Percentiles rank a stretch among this genome's conserved stretches.
Conservation (phyloP, 2,329 filamentous ascomycete species). For the Tricladium varicosporioides region DNA sequence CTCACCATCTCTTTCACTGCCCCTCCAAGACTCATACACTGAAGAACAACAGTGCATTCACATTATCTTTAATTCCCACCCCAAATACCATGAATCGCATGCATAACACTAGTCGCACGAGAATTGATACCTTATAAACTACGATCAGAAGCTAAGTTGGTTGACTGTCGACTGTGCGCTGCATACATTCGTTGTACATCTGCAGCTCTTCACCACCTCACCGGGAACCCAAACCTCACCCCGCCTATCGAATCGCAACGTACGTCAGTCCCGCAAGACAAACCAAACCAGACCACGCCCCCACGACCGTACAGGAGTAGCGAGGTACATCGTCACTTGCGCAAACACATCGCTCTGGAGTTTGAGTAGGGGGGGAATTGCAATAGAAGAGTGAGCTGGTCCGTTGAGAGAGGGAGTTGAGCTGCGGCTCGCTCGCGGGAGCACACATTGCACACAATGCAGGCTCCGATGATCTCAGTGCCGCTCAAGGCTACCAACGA, state of each 20-base stretch:
- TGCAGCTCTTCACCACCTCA: not conserved
- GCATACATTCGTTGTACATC: not conserved
- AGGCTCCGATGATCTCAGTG: constrained; percentile 92
- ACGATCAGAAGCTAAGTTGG: not conserved
- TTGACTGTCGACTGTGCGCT: not conserved
- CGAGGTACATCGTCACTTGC: not conserved
- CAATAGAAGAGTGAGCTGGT: constrained; percentile 2
- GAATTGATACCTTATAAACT: constrained; percentile 11
- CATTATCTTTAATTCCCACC: constrained; percentile 1
- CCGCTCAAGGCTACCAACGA: constrained; percentile 94
- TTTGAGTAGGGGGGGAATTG: not conserved
- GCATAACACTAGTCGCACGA: constrained; percentile 16
- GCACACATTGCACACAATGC: constrained; percentile 47
- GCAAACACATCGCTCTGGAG: not conserved
- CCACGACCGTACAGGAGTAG: not conserved
- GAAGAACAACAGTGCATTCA: not conserved
- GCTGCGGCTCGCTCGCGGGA: constrained; percentile 33
- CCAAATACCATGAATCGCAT: constrained; percentile 23
- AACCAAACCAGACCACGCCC: not conserved
- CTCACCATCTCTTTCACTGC: not conserved
- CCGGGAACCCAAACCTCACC: not conserved
- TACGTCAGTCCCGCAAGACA: not conserved
- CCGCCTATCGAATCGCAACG: constrained; percentile 1
- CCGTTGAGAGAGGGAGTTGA: constrained; percentile 31
- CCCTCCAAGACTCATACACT: not conserved